phyloP scores from a whole-genome alignment of 2,329 filamentous ascomycete genomes.

The Aureobasidium sp. region DNA sequence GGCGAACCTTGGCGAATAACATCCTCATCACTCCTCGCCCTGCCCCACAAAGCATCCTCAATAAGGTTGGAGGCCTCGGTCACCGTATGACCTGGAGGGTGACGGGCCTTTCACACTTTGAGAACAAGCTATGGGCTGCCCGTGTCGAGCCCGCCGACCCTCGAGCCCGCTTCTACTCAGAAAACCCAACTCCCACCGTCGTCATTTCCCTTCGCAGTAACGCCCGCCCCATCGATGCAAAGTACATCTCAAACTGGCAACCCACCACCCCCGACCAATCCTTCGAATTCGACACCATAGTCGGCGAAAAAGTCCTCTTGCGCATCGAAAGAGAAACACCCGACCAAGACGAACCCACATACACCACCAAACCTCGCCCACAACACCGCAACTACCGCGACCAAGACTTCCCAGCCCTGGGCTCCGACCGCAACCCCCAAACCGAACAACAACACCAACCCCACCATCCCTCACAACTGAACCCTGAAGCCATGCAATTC shows the following conservation, averaged over 20 bases:
- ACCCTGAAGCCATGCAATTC: conserved; percentile 13
- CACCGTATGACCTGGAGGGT: conserved; percentile 79
- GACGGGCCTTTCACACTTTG: conserved; percentile 64
- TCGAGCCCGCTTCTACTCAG: conserved; percentile 64
- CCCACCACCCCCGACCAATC: conserved; percentile 63
- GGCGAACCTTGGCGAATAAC: conserved; percentile 79
- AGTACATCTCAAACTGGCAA: conserved; percentile 67
- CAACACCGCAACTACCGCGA: conserved; percentile 44
- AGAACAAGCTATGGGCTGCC: conserved; percentile 83
- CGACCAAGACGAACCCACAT: conserved; percentile 52
- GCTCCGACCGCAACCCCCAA: conserved; percentile 16
- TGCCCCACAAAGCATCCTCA: conserved; percentile 63
- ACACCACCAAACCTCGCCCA: conserved; percentile 52
- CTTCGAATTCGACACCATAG: conserved; percentile 71
- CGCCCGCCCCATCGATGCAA: conserved; percentile 70
- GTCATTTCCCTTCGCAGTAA: conserved; percentile 75
- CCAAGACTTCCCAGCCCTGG: conserved; percentile 39
- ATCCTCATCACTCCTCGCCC: conserved; percentile 82
- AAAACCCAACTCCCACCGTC: conserved; percentile 70
- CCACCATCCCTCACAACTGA: conserved; percentile 20
- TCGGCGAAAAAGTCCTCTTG: conserved; percentile 80
- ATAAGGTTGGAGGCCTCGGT: conserved; percentile 81
- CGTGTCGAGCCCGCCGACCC: conserved; percentile 65
- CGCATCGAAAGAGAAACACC: conserved; percentile 66
- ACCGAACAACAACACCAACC: conserved; percentile 21